Percentiles rank a stretch among this genome's conserved stretches.
Conservation (phyloP, 768 basidiomycete species). For the Botryobasidium botryosum region DNA sequence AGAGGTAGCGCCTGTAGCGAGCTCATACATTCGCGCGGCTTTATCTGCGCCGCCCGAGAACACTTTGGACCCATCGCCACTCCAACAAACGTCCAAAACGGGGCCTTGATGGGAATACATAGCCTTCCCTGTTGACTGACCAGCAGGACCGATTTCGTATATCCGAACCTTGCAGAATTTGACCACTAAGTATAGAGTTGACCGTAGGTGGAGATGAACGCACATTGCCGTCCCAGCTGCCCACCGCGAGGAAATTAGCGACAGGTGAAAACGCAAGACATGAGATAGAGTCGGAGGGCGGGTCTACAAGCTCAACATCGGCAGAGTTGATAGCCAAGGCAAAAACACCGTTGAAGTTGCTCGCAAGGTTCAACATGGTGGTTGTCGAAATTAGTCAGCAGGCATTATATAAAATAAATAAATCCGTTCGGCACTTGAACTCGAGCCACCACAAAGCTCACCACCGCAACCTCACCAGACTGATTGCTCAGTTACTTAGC, state of each 20-base stretch:
- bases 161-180: constrained; percentile 49
- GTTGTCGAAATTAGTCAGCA: too few relatives aligned
- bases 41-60: constrained; percentile 93
- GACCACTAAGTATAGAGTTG: neutral
- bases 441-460: too few relatives aligned
- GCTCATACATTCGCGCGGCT: constrained; percentile 80
- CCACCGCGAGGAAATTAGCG: constrained; percentile 82
- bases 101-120: constrained; percentile 86
- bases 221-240: constrained; percentile 88
- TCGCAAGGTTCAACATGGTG: too few relatives aligned
- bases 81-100: constrained; percentile 80
- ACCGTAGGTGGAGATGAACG: constrained; percentile 3
- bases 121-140: constrained; percentile 75
- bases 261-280: constrained; percentile 67
- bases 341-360: too few relatives aligned
- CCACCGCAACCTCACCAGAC: too few relatives aligned
- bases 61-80: constrained; percentile 82
- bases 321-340: too few relatives aligned
- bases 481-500: too few relatives aligned
- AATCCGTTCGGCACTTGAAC: too few relatives aligned
- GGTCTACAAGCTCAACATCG: constrained; percentile 69
- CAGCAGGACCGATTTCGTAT: constrained; percentile 69
- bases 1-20: constrained; percentile 61
- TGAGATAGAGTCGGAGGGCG: constrained; percentile 77
- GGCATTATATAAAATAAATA: too few relatives aligned